Conservation (phyloP, 129 eudicot genomes). For the Saussurea involucrata region DNA sequence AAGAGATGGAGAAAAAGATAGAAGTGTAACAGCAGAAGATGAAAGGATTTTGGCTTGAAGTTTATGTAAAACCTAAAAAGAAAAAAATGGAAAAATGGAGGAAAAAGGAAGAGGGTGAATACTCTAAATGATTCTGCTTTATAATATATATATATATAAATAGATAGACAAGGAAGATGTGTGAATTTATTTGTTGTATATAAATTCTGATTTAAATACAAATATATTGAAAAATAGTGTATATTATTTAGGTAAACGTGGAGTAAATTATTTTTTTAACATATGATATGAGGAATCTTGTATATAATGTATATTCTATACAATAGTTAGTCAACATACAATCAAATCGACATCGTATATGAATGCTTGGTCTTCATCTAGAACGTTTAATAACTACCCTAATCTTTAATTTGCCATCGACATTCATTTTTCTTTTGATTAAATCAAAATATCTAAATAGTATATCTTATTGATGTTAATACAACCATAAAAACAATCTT, state of each 20-base stretch:
- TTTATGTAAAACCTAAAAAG: no score
- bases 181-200: background rate
- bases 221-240: no score
- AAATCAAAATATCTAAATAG: background rate
- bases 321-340: background rate
- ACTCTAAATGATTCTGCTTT: no score
- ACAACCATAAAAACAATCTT: no score
- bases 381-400: background rate
- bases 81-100: no score
- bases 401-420: background rate
- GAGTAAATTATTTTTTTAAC: background rate
- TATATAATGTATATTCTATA: background rate
- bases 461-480: background rate
- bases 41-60: no score
- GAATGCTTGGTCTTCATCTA: background rate
- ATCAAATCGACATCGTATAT: background rate
- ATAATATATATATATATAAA: no score
- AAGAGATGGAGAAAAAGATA: no score
- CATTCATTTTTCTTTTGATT: background rate
- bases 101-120: no score
- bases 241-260: background rate
- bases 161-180: no score
- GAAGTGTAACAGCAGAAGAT: no score
- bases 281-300: background rate
- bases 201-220: no score